Evolutionary conservation across 2,329 filamentous ascomycete genomes (phyloP), one percentile per base, ranked within the genome.

Genomic region (Pseudocercospora vitis): DNA sequence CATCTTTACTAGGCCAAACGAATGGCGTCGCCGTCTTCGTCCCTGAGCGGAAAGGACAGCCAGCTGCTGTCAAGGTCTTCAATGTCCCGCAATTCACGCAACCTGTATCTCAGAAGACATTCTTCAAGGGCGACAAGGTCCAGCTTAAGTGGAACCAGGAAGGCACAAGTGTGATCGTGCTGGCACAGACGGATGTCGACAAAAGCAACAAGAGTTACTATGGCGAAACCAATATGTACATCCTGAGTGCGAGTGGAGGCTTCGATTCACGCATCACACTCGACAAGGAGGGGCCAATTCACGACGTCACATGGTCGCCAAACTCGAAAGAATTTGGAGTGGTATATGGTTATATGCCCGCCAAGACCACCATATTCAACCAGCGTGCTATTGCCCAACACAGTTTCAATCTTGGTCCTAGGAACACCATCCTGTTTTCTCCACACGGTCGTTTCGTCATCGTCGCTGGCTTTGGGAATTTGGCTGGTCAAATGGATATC

Each of bases 161-260:
- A 58, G 94, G 94, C 49, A 96, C 91, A 31, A 92, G 87, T 70
- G 75, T 97, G 70, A 88, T 99, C 68, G 92, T 97, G 62, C 83
- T 99, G 67, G 92, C 94, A 52, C 91, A 97, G 78, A 99, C 94
- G 26, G 94, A 99, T 59, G 94, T 97, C 50, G 94, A 99, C 76
- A 95, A 94, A 77, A 91, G 91, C 54, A 95, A 95, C 74, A 97
- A 97, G 84, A 96, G 90, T 75, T 99, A 99, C 78, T 99, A 99
- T 66, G 94, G 94, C 69, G 94, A 99, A 78, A 97, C 94, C 7
- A 97, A 89, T 60, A 85, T 99, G 69, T 97, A 97, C 76, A 82
- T 99, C 63, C 82, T 99, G 59, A 96, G 89, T 73, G 88, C 91
- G 60, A 95, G 88, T 68, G 92, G 91, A 59, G 85, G 86, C 44